Evolutionary conservation across 73 alveolate genomes (phyloP).

Genomic region (Paramecium tetraurelia): DNA sequence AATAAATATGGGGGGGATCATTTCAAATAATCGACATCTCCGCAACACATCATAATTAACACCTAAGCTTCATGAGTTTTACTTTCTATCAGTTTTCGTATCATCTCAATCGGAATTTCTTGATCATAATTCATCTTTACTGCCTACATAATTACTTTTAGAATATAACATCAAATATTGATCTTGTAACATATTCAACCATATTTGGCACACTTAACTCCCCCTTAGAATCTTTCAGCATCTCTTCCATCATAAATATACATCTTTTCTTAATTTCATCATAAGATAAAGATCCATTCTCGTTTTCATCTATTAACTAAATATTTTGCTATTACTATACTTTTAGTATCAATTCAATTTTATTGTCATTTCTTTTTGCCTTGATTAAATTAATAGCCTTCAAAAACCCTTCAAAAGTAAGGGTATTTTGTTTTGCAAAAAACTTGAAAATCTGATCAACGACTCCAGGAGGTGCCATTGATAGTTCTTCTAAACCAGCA

Average conservation of each 20-base stretch:
- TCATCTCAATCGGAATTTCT: constrained; percentile 45
- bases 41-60: constrained; percentile 52
- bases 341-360: constrained; percentile 19
- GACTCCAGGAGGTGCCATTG: constrained; percentile 50
- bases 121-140: not conserved
- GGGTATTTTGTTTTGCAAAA: constrained; percentile 12
- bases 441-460: constrained; percentile 2
- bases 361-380: constrained; percentile 41
- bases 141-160: not conserved
- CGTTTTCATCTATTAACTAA: constrained; percentile 38
- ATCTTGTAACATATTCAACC: constrained; percentile 48
- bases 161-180: constrained; percentile 35
- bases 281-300: constrained; percentile 24
- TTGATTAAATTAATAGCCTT: constrained; percentile 40
- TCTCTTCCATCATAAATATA: constrained; percentile 39
- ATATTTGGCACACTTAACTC: constrained; percentile 7
- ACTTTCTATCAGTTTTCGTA: constrained; percentile 45
- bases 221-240: not conserved
- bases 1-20: not conserved
- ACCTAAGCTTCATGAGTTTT: constrained; percentile 36
- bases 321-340: not conserved
- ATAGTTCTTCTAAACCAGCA: constrained; percentile 43
- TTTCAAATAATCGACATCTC: constrained; percentile 32
- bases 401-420: constrained; percentile 40
- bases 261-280: constrained; percentile 46